These are phyloP conservation scores for Aegle marmelos DNA, from an alignment of 345 rosid genomes.

Conservation along the genomic window DNA sequence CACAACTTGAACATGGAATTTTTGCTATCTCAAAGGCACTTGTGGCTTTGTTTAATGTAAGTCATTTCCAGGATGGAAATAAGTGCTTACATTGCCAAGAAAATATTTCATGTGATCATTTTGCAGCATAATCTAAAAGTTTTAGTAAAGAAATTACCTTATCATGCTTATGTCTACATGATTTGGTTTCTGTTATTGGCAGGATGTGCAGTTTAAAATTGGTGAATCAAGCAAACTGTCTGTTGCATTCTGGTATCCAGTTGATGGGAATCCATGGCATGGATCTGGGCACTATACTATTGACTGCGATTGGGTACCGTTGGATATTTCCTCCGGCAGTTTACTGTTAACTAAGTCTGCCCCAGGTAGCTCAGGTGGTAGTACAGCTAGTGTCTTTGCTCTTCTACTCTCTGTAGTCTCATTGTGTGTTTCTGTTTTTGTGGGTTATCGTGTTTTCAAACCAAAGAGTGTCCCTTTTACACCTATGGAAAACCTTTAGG, in stretches of 20 bases:
- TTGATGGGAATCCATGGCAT: conserved; percentile 72
- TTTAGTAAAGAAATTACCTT: conserved; percentile 26
- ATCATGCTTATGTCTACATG: neutral
- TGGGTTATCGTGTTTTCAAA: conserved; percentile 44
- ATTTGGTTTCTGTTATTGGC: conserved; percentile 25
- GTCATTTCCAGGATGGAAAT: neutral
- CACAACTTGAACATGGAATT: neutral
- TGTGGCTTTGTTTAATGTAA: neutral
- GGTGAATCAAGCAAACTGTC: conserved; percentile 72
- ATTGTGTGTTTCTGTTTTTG: conserved; percentile 57
- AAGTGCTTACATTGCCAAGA: neutral
- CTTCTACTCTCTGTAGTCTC: conserved; percentile 62
- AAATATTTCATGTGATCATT: neutral
- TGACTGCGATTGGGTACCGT: conserved; percentile 74
- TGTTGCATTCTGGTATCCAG: conserved; percentile 94
- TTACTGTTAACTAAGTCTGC: conserved; percentile 31
- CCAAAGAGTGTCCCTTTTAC: conserved; percentile 35
- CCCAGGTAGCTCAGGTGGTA: conserved; percentile 38
- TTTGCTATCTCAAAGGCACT: neutral
- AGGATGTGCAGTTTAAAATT: conserved; percentile 88
- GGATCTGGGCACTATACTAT: conserved; percentile 85
- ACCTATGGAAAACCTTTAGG: conserved; percentile 46
- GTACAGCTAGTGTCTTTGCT: conserved; percentile 52
- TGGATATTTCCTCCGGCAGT: conserved; percentile 56
- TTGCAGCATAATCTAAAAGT: neutral